Evolutionary conservation across 306 rosid genomes (phyloP).

Genomic region (Castanopsis chinensis): DNA sequence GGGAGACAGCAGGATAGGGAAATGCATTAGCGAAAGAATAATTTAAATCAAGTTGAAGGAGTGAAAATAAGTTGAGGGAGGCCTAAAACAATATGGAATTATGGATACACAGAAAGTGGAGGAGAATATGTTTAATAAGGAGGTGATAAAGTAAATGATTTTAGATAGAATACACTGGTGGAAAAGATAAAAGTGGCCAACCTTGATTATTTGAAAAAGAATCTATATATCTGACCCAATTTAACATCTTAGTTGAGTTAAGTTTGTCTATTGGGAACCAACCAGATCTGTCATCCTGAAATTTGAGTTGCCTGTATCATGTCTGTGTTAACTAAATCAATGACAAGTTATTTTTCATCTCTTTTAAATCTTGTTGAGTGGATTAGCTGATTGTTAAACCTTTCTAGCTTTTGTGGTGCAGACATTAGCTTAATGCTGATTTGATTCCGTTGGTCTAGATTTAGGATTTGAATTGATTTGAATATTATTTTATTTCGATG

Average conservation of each 20-base stretch:
- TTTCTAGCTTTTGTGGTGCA: background rate
- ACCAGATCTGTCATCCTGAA: background rate
- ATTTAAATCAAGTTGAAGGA: background rate
- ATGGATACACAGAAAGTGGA: background rate
- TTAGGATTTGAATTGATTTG: too few species aligned
- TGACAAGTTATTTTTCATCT: background rate
- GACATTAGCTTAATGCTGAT: too few species aligned
- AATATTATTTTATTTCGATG: too few species aligned
- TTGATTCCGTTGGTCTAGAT: too few species aligned
- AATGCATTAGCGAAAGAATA: background rate
- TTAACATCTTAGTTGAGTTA: background rate
- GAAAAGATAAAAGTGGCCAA: background rate
- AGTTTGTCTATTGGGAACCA: background rate
- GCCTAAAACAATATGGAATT: background rate
- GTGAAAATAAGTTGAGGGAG: background rate
- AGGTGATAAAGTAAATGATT: background rate
- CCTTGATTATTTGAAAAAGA: background rate
- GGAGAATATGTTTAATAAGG: background rate
- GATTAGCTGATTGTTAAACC: background rate
- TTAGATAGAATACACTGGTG: background rate
- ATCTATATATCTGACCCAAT: background rate
- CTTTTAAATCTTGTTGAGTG: background rate
- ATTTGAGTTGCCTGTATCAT: background rate
- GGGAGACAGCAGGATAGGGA: fast-evolving
- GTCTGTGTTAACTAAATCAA: background rate